Evolutionary conservation across 176 grass and related monocot species (phyloP).

Genomic region (Aegilops speltoides): DNA sequence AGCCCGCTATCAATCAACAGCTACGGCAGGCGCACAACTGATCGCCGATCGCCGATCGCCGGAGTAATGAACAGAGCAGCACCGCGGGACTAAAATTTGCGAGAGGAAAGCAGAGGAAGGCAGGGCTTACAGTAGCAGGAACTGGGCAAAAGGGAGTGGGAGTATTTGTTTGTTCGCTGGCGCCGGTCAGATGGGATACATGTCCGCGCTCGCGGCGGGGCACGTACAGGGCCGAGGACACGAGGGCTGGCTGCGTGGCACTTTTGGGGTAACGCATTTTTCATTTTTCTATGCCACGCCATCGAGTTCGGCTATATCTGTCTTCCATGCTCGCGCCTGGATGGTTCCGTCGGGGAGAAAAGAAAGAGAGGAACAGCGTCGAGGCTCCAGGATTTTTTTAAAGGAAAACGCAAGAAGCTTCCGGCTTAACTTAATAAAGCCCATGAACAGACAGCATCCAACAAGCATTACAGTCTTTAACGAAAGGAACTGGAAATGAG

Average conservation of each 20-base stretch:
- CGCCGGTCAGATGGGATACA: background rate
- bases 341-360: background rate
- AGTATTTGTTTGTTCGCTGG: background rate
- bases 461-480: too few species aligned
- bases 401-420: too few species aligned
- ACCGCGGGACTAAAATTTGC: background rate
- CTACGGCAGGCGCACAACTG: background rate
- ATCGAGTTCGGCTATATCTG: background rate
- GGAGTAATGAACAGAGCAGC: background rate
- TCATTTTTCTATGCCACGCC: background rate
- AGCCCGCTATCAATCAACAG: background rate
- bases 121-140: background rate
- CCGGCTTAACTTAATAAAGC: too few species aligned
- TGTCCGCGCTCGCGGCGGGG: constrained; percentile 9
- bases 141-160: background rate
- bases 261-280: background rate
- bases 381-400: too few species aligned
- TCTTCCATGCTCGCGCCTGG: background rate
- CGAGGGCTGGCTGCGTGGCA: constrained; percentile 23
- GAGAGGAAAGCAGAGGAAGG: background rate
- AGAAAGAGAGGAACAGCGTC: too few species aligned
- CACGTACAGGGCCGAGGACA: constrained; percentile 11
- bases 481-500: too few species aligned
- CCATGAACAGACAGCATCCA: too few species aligned
- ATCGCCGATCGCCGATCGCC: background rate